Percentiles rank a stretch among this genome's conserved stretches.
phyloP scores from a whole-genome alignment of 768 basidiomycete species.

The Auricularia auricula-judae region DNA sequence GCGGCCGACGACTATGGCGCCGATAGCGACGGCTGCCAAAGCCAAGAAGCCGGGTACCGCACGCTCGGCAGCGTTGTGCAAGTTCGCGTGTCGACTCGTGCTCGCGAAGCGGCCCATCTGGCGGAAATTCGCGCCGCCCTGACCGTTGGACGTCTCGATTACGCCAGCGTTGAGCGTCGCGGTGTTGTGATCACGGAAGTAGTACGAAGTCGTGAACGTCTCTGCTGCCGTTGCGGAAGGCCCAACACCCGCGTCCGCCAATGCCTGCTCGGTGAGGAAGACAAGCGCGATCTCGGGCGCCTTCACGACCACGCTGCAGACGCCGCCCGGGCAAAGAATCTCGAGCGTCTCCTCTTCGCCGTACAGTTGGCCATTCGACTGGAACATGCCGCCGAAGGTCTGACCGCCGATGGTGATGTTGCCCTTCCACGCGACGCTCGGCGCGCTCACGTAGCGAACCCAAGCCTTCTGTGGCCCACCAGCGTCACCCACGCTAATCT shows the following conservation, averaged over 20 bases:
- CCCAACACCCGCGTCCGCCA: slow-evolving; percentile 21
- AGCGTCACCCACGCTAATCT: slow-evolving; percentile 21
- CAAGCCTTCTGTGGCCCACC: background rate
- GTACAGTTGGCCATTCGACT: slow-evolving; percentile 55
- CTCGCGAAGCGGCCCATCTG: background rate
- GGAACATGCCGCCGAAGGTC: slow-evolving; percentile 49
- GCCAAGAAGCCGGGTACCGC: background rate
- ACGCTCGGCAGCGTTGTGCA: background rate
- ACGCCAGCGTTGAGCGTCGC: slow-evolving; percentile 41
- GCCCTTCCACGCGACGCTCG: slow-evolving; percentile 40
- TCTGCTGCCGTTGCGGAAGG: slow-evolving; percentile 16
- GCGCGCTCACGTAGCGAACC: slow-evolving; percentile 44
- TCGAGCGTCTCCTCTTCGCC: slow-evolving; percentile 46
- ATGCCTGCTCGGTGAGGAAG: slow-evolving; percentile 42
- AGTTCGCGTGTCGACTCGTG: background rate
- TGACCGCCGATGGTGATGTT: slow-evolving; percentile 68
- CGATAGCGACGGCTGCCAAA: background rate
- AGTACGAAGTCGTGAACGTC: slow-evolving; percentile 28
- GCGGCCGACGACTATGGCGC: background rate
- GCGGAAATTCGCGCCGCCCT: slow-evolving; percentile 20
- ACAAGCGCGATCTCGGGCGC: slow-evolving; percentile 71
- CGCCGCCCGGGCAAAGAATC: slow-evolving; percentile 42
- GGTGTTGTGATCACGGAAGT: slow-evolving; percentile 25
- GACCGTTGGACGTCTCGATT: slow-evolving; percentile 55
- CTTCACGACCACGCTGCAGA: slow-evolving; percentile 49